Evolutionary conservation across 1,284 basidiomycete species (phyloP).

Genomic region (Microbotryum intermedium): DNA sequence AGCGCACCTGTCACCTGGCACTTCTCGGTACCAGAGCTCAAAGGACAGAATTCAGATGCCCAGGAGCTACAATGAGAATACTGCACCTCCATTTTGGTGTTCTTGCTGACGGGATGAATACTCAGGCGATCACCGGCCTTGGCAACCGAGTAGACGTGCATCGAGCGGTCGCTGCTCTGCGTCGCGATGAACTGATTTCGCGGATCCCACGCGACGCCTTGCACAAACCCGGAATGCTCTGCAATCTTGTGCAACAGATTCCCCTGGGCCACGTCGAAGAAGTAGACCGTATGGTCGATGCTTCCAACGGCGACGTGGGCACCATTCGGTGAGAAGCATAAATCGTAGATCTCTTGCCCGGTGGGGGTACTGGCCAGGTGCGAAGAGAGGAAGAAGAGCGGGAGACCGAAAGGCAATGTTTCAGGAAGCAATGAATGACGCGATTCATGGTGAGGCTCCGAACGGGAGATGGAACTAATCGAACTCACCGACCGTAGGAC

Average conservation of each 20-base stretch:
- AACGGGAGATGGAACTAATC: slow-evolving; percentile 27
- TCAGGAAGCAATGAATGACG: not conserved
- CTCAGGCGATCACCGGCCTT: slow-evolving; percentile 50
- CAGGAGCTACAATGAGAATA: slow-evolving; percentile 43
- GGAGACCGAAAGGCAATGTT: not conserved
- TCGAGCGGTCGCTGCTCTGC: slow-evolving; percentile 67
- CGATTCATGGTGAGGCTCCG: not conserved
- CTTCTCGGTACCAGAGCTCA: slow-evolving; percentile 4
- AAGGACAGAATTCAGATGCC: not conserved
- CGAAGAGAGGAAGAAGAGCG: not conserved
- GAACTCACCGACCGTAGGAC: slow-evolving; percentile 64
- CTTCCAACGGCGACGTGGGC: slow-evolving; percentile 89
- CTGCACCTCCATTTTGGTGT: slow-evolving; percentile 59
- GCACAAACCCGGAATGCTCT: slow-evolving; percentile 88
- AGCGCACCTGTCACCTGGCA: too few species aligned
- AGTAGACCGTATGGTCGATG: slow-evolving; percentile 87
- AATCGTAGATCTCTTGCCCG: slow-evolving; percentile 76
- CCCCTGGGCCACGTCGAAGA: slow-evolving; percentile 64
- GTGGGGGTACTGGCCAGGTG: slow-evolving; percentile 43
- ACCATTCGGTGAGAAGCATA: slow-evolving; percentile 93
- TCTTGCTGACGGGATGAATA: slow-evolving; percentile 74
- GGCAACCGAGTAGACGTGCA: slow-evolving; percentile 32
- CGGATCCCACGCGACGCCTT: slow-evolving; percentile 95
- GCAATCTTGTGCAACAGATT: slow-evolving; percentile 73
- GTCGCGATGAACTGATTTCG: slow-evolving; percentile 90